Percentiles rank a stretch among this genome's conserved stretches.
These are phyloP conservation scores for Boehmeria nivea DNA, from an alignment of 306 rosid genomes.

Conservation along the genomic window DNA sequence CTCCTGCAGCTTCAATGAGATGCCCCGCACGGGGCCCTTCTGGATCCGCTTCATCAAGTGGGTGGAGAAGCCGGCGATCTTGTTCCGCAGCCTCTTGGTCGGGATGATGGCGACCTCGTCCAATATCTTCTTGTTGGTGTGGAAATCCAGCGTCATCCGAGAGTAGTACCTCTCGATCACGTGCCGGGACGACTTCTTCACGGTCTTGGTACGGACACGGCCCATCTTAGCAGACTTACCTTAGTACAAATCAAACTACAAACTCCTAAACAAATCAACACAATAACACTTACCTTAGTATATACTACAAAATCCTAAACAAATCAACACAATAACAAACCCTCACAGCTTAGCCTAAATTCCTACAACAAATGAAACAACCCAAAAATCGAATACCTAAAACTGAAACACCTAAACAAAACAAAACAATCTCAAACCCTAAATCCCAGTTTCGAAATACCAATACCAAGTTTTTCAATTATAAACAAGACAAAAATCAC, in stretches of 20 bases:
- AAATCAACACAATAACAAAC: too few relatives aligned
- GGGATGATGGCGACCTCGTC: slow-evolving; percentile 33
- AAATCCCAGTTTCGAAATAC: too few relatives aligned
- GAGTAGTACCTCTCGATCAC: slow-evolving; percentile 34
- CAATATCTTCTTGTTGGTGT: slow-evolving; percentile 34
- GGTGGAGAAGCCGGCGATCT: slow-evolving; percentile 39
- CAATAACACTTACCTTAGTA: too few relatives aligned
- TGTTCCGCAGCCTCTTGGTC: slow-evolving; percentile 29
- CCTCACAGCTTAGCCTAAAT: too few relatives aligned
- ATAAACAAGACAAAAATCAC: too few relatives aligned
- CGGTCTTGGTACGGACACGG: slow-evolving; percentile 37
- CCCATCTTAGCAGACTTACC: slow-evolving; percentile 19
- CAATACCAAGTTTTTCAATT: too few relatives aligned
- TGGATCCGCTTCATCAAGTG: slow-evolving; percentile 40
- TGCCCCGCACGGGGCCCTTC: slow-evolving; percentile 26
- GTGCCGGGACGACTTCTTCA: slow-evolving; percentile 36
- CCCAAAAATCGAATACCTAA: too few relatives aligned
- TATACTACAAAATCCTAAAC: too few relatives aligned
- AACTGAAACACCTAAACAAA: too few relatives aligned
- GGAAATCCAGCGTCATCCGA: slow-evolving; percentile 29
- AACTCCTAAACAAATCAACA: slow-evolving; percentile 4
- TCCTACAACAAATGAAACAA: too few relatives aligned
- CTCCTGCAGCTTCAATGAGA: slow-evolving; percentile 15
- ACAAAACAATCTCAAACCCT: too few relatives aligned
- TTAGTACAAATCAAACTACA: too few relatives aligned